Percentiles rank a stretch among this genome's conserved stretches.
Conservation (phyloP, 2,329 filamentous ascomycete species). For the Acarospora socialis region DNA sequence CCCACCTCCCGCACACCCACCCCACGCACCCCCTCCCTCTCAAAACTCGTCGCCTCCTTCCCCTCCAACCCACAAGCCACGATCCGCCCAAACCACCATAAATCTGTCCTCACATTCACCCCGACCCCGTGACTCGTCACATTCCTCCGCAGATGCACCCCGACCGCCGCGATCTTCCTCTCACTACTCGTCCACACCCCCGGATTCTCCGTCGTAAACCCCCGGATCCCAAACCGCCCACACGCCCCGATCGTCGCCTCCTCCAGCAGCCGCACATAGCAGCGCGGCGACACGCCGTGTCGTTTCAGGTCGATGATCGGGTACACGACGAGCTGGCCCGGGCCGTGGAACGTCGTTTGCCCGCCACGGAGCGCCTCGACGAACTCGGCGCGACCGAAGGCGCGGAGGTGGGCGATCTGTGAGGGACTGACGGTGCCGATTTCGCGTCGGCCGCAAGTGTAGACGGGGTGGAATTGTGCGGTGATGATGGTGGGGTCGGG, state of each 20-base stretch:
- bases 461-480: slow-evolving; percentile 69
- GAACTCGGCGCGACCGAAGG: slow-evolving; percentile 42
- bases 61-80: slow-evolving; percentile 80
- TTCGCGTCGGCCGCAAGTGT: slow-evolving; percentile 81
- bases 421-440: slow-evolving; percentile 23
- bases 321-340: slow-evolving; percentile 85
- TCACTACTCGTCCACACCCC: slow-evolving; percentile 60
- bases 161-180: slow-evolving; percentile 76
- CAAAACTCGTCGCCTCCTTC: slow-evolving; percentile 63
- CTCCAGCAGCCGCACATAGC: slow-evolving; percentile 69
- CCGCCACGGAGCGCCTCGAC: slow-evolving; percentile 67
- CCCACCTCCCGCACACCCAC: slow-evolving; percentile 26
- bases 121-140: slow-evolving; percentile 67
- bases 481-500: slow-evolving; percentile 62
- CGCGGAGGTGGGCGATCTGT: slow-evolving; percentile 24
- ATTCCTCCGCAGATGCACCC: slow-evolving; percentile 77
- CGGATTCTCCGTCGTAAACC: slow-evolving; percentile 56
- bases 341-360: slow-evolving; percentile 88
- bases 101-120: slow-evolving; percentile 51
- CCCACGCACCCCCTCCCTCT: slow-evolving; percentile 31
- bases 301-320: slow-evolving; percentile 70
- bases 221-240: slow-evolving; percentile 42
- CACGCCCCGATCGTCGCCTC: slow-evolving; percentile 57
- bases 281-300: slow-evolving; percentile 53
- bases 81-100: slow-evolving; percentile 56